A percentile compares a stretch with the other conserved stretches of the same genome.
Evolutionary conservation across 345 rosid genomes (phyloP).

Genomic region (Boechera retrofracta): DNA sequence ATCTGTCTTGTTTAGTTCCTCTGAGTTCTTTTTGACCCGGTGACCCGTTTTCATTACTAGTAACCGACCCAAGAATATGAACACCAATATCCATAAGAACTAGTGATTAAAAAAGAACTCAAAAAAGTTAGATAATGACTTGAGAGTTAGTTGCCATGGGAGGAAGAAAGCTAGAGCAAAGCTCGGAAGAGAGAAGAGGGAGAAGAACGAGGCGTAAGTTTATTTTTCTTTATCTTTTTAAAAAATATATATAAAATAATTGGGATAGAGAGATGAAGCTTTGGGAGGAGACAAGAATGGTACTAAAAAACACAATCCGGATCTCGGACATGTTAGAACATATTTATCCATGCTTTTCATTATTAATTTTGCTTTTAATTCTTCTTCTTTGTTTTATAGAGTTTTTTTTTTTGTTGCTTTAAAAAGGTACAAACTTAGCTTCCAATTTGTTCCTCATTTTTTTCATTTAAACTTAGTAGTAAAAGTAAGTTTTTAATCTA

Average conservation of each 20-base stretch:
- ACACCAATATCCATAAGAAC: slow-evolving; percentile 57
- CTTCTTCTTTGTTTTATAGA: slow-evolving; percentile 7
- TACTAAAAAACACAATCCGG: slow-evolving; percentile 46
- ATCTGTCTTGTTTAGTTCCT: slow-evolving; percentile 60
- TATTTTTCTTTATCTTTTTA: slow-evolving; percentile 12
- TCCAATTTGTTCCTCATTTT: neutral
- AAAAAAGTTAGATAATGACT: slow-evolving; percentile 42
- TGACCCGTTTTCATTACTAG: slow-evolving; percentile 49
- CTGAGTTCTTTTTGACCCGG: slow-evolving; percentile 39
- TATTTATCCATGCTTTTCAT: slow-evolving; percentile 44
- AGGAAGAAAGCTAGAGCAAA: slow-evolving; percentile 40
- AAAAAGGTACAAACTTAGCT: slow-evolving; percentile 2
- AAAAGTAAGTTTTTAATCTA: neutral
- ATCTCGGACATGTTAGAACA: slow-evolving; percentile 52
- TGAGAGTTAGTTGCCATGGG: slow-evolving; percentile 48
- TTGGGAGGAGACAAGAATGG: slow-evolving; percentile 50
- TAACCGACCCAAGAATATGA: slow-evolving; percentile 54
- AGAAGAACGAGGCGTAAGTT: slow-evolving; percentile 37
- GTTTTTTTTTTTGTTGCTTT: slow-evolving; percentile 7
- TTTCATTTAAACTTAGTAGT: neutral
- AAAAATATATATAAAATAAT: slow-evolving; percentile 26
- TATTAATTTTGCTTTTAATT: slow-evolving; percentile 26
- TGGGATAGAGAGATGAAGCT: slow-evolving; percentile 42
- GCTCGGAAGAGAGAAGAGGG: slow-evolving; percentile 37
- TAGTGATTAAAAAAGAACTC: neutral